phyloP scores from a whole-genome alignment of 1,284 basidiomycete genomes.

The Ganoderma lingzhi region DNA sequence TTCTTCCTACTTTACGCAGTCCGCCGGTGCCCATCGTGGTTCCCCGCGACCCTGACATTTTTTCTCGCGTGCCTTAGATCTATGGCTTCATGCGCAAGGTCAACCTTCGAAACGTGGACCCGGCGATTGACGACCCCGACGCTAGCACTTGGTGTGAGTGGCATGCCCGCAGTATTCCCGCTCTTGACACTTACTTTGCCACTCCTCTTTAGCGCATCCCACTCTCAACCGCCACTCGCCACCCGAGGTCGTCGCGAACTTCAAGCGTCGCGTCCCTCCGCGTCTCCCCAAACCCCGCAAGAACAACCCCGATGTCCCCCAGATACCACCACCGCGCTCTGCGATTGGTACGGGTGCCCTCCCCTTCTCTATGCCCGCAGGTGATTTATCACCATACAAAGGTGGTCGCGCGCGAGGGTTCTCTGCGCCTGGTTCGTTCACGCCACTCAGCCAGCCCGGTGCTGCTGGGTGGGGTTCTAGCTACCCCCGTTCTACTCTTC shows the following conservation, averaged over 20 bases:
- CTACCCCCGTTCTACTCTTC: slow-evolving; percentile 73
- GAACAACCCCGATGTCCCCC: slow-evolving; percentile 69
- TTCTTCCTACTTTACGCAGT: slow-evolving; percentile 32
- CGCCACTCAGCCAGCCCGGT: slow-evolving; percentile 65
- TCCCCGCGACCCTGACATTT: slow-evolving; percentile 43
- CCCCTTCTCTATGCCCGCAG: slow-evolving; percentile 63
- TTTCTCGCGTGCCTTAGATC: slow-evolving; percentile 56
- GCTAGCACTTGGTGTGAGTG: slow-evolving; percentile 92
- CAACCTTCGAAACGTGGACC: slow-evolving; percentile 90
- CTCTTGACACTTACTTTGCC: slow-evolving; percentile 25
- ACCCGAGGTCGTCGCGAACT: slow-evolving; percentile 86
- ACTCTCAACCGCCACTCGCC: slow-evolving; percentile 88
- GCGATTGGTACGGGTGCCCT: slow-evolving; percentile 71
- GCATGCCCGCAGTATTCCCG: slow-evolving; percentile 13
- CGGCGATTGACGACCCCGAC: slow-evolving; percentile 91
- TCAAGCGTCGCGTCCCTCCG: slow-evolving; percentile 93
- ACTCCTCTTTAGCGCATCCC: slow-evolving; percentile 70
- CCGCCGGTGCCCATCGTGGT: slow-evolving; percentile 25
- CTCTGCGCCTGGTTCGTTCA: slow-evolving; percentile 81
- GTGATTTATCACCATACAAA: slow-evolving; percentile 51
- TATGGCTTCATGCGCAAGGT: slow-evolving; percentile 97
- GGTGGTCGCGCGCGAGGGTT: slow-evolving; percentile 76
- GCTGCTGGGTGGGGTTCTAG: slow-evolving; percentile 62
- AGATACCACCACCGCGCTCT: slow-evolving; percentile 75
- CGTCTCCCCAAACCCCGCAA: slow-evolving; percentile 85